Conservation (phyloP, 805 yeast species). For the Yamadazyma laniorum region DNA sequence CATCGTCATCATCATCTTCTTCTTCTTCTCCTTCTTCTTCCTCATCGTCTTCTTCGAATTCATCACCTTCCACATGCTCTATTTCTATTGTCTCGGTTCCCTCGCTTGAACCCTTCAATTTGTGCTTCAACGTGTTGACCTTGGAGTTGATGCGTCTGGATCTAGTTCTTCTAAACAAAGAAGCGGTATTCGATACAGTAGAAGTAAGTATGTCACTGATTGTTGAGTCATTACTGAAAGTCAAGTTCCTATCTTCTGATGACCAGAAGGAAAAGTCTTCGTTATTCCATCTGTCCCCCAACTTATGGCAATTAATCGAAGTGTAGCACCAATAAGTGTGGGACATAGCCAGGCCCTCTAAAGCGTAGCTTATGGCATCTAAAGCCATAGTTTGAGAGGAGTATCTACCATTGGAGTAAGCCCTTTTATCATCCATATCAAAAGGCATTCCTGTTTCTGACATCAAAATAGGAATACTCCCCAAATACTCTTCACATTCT, state of each 20-base stretch:
- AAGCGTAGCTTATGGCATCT: constrained; percentile 77
- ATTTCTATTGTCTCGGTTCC: neutral
- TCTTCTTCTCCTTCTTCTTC: constrained; percentile 8
- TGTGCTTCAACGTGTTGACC: constrained; percentile 11
- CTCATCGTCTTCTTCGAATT: constrained; percentile 6
- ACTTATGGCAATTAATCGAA: constrained; percentile 65
- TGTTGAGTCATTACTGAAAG: constrained; percentile 15
- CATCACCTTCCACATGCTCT: constrained; percentile 2
- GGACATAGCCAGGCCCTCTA: constrained; percentile 70
- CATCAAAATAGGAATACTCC: constrained; percentile 73
- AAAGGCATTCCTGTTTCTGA: constrained; percentile 98
- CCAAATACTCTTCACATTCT: constrained; percentile 65
- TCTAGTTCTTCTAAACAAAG: constrained; percentile 8
- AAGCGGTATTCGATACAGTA: constrained; percentile 13
- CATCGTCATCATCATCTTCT: constrained; percentile 11
- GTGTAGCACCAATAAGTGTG: constrained; percentile 89
- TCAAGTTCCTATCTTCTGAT: constrained; percentile 49
- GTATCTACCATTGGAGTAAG: constrained; percentile 67
- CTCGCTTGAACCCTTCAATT: constrained; percentile 6
- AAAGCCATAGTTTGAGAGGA: constrained; percentile 74
- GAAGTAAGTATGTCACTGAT: constrained; percentile 11
- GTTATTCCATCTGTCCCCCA: constrained; percentile 93
- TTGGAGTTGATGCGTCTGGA: constrained; percentile 10
- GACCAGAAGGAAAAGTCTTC: constrained; percentile 93
- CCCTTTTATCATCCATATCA: constrained; percentile 82